Conservation (phyloP, 2,329 filamentous ascomycete genomes). For the Fusarium falciforme region DNA sequence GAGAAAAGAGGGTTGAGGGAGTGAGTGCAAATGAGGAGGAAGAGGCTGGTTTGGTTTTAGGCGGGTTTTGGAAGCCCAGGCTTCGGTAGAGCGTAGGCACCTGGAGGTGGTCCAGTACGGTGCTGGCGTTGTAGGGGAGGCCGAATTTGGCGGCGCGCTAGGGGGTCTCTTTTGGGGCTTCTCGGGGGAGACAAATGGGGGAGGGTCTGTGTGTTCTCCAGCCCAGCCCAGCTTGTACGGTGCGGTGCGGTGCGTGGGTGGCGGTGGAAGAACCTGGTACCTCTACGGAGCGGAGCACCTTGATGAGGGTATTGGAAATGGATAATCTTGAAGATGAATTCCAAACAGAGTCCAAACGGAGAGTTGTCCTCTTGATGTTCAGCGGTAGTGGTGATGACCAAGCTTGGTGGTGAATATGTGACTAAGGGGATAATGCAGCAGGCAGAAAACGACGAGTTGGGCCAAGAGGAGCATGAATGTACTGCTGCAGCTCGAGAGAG, state of each 20-base stretch:
- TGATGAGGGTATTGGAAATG: neutral
- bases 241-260: constrained; percentile 29
- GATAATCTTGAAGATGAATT: neutral
- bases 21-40: constrained; percentile 18
- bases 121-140: constrained; percentile 20
- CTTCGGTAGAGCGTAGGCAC: constrained; percentile 26
- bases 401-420: constrained; percentile 3
- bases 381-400: neutral
- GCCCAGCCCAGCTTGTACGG: constrained; percentile 2
- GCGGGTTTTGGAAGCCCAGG: constrained; percentile 38
- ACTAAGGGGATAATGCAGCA: constrained; percentile 2
- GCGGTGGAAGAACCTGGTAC: constrained; percentile 31
- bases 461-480: constrained; percentile 5
- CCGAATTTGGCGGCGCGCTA: constrained; percentile 36
- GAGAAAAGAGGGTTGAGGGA: constrained; percentile 33
- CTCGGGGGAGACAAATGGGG: constrained; percentile 23
- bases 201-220: constrained; percentile 32
- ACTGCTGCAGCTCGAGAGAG: constrained; percentile 1
- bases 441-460: neutral
- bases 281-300: neutral
- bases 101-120: constrained; percentile 4
- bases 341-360: neutral
- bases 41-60: constrained; percentile 42
- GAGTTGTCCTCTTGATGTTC: neutral
- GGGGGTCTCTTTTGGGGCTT: constrained; percentile 20